These are phyloP conservation scores for Delitschia confertaspora DNA, from an alignment of 495 filamentous ascomycete species.

Conservation along the genomic window DNA sequence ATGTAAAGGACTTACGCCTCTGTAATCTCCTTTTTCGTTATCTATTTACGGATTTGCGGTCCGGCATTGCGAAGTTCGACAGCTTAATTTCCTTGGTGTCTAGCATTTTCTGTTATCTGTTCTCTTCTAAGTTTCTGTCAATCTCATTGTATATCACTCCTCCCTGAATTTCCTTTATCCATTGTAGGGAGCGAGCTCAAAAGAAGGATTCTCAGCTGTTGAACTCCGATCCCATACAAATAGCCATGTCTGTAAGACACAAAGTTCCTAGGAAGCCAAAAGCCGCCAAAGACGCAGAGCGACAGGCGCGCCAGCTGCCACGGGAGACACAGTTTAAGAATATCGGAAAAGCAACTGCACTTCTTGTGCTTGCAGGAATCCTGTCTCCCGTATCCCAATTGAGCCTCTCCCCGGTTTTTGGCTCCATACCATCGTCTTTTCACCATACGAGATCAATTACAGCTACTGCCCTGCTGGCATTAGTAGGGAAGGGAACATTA, in stretches of 20 bases:
- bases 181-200: no score
- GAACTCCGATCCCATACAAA: not conserved
- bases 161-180: no score
- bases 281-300: slow-evolving; percentile 21
- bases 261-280: slow-evolving; percentile 26
- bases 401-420: slow-evolving; percentile 76
- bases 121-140: no score
- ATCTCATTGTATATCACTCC: no score
- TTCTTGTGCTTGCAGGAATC: slow-evolving; percentile 62
- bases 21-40: no score
- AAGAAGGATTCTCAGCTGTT: no score
- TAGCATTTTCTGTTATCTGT: no score
- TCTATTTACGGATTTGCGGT: no score
- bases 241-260: slow-evolving; percentile 17
- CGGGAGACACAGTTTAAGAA: slow-evolving; percentile 15
- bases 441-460: slow-evolving; percentile 61
- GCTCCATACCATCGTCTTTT: slow-evolving; percentile 61
- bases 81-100: no score
- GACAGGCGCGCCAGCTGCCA: slow-evolving; percentile 17
- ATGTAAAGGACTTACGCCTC: no score
- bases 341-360: slow-evolving; percentile 14
- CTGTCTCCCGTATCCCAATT: slow-evolving; percentile 67
- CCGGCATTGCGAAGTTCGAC: no score
- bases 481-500: slow-evolving; percentile 45
- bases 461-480: slow-evolving; percentile 54